phyloP scores from a whole-genome alignment of 2,329 filamentous ascomycete species.

The Hymenotorrendiella dingleyae region DNA sequence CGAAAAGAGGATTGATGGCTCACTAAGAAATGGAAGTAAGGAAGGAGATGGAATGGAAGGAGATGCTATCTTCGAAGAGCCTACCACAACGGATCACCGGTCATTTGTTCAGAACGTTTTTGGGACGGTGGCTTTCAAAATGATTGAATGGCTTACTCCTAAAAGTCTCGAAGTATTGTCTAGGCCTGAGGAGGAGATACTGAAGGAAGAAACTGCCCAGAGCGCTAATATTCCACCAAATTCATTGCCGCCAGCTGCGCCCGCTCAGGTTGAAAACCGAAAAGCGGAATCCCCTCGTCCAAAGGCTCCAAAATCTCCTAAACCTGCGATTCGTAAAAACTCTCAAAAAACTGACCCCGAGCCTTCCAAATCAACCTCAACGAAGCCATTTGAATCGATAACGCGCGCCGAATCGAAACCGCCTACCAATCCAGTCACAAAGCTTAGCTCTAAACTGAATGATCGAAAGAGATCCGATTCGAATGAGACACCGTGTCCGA shows the following conservation, averaged over 20 bases:
- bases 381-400: background rate
- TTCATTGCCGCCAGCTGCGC: background rate
- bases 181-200: constrained; percentile 8
- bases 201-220: background rate
- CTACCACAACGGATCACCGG: constrained; percentile 47
- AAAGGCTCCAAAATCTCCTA: background rate
- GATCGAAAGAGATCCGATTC: constrained; percentile 15
- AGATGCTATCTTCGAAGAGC: constrained; percentile 14
- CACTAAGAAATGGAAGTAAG: too few relatives aligned
- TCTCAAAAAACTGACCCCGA: too few relatives aligned
- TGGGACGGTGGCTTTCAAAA: constrained; percentile 60
- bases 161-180: constrained; percentile 31
- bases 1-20: too few relatives aligned
- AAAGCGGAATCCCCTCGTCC: background rate
- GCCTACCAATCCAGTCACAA: constrained; percentile 8
- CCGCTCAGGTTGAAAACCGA: background rate
- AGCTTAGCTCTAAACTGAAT: constrained; percentile 5
- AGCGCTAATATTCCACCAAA: background rate
- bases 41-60: background rate
- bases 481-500: constrained; percentile 23
- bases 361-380: constrained; percentile 1
- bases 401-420: constrained; percentile 1
- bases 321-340: background rate
- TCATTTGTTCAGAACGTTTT: constrained; percentile 62
- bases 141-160: constrained; percentile 65